phyloP scores from a whole-genome alignment of 2,329 filamentous ascomycete genomes.

The Hypoxylon sp. region DNA sequence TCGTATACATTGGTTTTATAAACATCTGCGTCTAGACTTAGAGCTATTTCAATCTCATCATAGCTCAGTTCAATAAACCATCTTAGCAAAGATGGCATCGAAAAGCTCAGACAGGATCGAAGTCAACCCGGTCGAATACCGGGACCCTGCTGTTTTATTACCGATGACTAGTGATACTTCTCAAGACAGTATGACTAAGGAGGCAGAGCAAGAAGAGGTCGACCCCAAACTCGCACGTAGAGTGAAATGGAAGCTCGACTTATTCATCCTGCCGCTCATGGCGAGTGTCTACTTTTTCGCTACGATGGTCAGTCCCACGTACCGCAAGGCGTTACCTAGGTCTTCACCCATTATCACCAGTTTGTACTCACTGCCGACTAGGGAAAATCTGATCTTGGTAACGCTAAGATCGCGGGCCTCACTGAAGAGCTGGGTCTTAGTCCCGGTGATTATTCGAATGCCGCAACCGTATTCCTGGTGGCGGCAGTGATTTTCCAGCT shows the following conservation, averaged over 20 bases:
- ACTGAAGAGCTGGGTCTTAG: conserved; percentile 42
- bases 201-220: conserved; percentile 26
- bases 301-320: conserved; percentile 39
- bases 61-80: conserved; percentile 6
- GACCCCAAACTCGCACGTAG: conserved; percentile 39
- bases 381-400: conserved; percentile 48
- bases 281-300: conserved; percentile 46
- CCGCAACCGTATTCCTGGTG: conserved; percentile 41
- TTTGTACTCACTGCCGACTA: conserved; percentile 32
- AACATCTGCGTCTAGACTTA: conserved; percentile 15
- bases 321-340: not conserved
- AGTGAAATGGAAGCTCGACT: conserved; percentile 46
- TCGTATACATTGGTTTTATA: conserved; percentile 23
- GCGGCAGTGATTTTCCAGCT: conserved; percentile 46
- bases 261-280: conserved; percentile 46
- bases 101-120: conserved; percentile 23
- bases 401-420: conserved; percentile 47
- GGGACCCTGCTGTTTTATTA: conserved; percentile 24
- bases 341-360: not conserved
- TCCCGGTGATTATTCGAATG: conserved; percentile 41
- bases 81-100: conserved; percentile 26
- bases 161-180: conserved; percentile 18
- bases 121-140: conserved; percentile 30
- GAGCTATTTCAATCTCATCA: conserved; percentile 10
- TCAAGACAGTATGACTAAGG: conserved; percentile 24